These are phyloP conservation scores for Infundibulicybe gibba DNA, from an alignment of 768 basidiomycete species.

Conservation along the genomic window DNA sequence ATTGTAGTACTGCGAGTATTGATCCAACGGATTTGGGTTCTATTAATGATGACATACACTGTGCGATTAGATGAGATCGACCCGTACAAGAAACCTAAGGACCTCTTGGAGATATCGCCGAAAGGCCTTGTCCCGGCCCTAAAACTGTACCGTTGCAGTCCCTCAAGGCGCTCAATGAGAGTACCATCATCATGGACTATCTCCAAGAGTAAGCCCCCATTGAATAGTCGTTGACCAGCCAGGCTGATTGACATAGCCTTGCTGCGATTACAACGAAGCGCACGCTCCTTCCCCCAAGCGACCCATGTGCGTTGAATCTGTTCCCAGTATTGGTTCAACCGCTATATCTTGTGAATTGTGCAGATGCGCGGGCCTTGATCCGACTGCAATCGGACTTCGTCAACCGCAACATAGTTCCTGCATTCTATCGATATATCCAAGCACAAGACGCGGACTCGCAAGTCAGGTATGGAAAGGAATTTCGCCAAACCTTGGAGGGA, in stretches of 20 bases:
- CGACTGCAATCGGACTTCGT: constrained; percentile 69
- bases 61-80: constrained; percentile 64
- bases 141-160: constrained; percentile 47
- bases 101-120: constrained; percentile 79
- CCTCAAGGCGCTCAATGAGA: constrained; percentile 73
- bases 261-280: constrained; percentile 43
- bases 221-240: not conserved
- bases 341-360: not conserved
- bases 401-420: constrained; percentile 59
- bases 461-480: constrained; percentile 50
- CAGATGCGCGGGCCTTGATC: constrained; percentile 66
- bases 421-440: constrained; percentile 75
- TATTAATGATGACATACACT: no score
- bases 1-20: no score
- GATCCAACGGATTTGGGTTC: no score
- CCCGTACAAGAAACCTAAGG: constrained; percentile 78
- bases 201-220: constrained; percentile 60
- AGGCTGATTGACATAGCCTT: constrained; percentile 30
- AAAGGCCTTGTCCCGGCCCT: constrained; percentile 79
- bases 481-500: constrained; percentile 43
- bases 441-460: constrained; percentile 42
- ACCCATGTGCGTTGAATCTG: constrained; percentile 57
- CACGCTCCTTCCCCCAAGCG: constrained; percentile 49
- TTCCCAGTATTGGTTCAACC: not conserved
- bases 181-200: constrained; percentile 75